phyloP scores from a whole-genome alignment of 78 protist species.

The Fonticula alba region DNA sequence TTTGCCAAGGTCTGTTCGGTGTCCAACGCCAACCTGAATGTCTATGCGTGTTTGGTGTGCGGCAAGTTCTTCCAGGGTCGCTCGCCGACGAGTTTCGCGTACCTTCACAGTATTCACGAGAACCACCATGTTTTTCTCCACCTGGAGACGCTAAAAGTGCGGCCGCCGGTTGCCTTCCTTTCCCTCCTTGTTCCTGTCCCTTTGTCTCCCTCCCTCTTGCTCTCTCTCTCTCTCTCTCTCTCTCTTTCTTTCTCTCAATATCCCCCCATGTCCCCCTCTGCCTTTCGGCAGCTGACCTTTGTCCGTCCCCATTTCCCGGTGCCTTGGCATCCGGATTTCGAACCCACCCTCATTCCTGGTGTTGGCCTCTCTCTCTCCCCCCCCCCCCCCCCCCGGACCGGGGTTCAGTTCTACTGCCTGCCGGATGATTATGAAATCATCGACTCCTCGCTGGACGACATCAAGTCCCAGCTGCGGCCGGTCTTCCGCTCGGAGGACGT shows the following conservation, averaged over 20 bases:
- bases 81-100: constrained; percentile 53
- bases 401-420: constrained; percentile 74
- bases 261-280: background rate
- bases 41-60: constrained; percentile 93
- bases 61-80: constrained; percentile 82
- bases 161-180: background rate
- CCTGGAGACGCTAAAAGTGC: constrained; percentile 24
- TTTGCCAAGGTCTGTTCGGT: constrained; percentile 73
- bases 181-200: background rate
- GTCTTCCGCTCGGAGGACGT: background rate
- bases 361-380: too few relatives aligned
- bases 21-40: constrained; percentile 61
- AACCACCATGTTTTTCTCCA: constrained; percentile 83
- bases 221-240: background rate
- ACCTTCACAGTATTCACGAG: constrained; percentile 65
- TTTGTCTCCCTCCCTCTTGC: background rate
- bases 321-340: background rate
- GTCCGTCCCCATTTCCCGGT: background rate
- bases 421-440: constrained; percentile 89
- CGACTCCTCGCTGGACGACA: constrained; percentile 80
- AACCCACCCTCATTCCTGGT: too few relatives aligned
- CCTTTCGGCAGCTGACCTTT: background rate
- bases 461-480: constrained; percentile 10
- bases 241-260: too few relatives aligned
- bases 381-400: too few relatives aligned